A percentile compares a stretch with the other conserved stretches of the same genome.
These are phyloP conservation scores for Amauroascus niger DNA, from an alignment of 2,329 filamentous ascomycete species.

Conservation along the genomic window DNA sequence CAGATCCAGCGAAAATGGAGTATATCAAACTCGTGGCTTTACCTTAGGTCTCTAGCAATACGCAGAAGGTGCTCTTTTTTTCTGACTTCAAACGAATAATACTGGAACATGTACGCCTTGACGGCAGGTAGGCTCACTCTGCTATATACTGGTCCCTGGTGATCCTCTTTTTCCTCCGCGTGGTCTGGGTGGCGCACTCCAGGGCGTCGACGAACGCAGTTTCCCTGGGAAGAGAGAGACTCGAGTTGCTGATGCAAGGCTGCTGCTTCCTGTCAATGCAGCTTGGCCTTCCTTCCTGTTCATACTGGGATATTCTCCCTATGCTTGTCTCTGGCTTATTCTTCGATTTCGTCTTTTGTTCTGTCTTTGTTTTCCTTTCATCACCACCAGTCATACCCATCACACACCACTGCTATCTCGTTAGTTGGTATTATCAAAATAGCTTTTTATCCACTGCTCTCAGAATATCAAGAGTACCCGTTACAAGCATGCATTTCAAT, in stretches of 20 bases:
- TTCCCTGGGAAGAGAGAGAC: neutral
- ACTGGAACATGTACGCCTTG: no score
- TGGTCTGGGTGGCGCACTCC: neutral
- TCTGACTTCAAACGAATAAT: no score
- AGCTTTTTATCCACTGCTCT: neutral
- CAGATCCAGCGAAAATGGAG: neutral
- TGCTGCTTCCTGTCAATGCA: neutral
- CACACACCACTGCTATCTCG: neutral
- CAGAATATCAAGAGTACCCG: neutral
- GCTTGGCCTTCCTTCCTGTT: neutral
- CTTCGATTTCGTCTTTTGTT: neutral
- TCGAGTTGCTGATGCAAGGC: neutral
- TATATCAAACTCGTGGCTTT: neutral
- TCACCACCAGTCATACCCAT: neutral
- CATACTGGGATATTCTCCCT: neutral
- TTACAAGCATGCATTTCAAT: slow-evolving; percentile 5
- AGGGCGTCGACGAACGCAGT: neutral
- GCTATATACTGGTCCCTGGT: neutral
- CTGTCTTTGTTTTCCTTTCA: neutral
- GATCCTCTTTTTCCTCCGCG: neutral
- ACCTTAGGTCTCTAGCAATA: no score
- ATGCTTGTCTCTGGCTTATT: neutral
- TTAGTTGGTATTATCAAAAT: slow-evolving; percentile 4
- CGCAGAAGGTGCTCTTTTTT: no score
- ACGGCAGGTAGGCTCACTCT: neutral